Conservation (phyloP, 2,329 filamentous ascomycete genomes). For the Cadophora malorum region DNA sequence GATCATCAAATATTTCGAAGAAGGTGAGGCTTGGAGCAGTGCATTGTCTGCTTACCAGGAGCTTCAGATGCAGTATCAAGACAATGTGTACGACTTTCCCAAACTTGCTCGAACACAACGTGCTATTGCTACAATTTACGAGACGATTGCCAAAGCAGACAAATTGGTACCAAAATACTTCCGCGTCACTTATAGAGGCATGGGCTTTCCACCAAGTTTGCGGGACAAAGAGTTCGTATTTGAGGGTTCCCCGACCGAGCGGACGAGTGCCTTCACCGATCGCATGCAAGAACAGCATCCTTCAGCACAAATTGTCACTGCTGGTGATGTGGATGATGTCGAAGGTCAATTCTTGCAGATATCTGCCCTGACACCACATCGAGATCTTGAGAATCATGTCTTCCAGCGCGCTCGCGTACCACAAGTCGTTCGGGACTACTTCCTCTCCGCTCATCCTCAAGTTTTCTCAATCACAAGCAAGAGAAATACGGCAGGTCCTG, state of each 20-base stretch:
- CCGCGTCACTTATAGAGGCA: constrained; percentile 85
- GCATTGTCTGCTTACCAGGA: constrained; percentile 89
- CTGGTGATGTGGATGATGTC: constrained; percentile 74
- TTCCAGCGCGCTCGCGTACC: constrained; percentile 88
- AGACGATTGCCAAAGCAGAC: constrained; percentile 83
- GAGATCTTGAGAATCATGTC: constrained; percentile 81
- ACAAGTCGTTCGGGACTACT: constrained; percentile 83
- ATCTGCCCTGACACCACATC: constrained; percentile 79
- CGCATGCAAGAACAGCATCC: constrained; percentile 92
- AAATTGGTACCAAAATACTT: constrained; percentile 85
- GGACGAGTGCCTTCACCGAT: constrained; percentile 82
- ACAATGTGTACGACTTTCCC: constrained; percentile 85
- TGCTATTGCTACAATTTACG: constrained; percentile 91
- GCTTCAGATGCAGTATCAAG: constrained; percentile 89
- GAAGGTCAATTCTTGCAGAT: constrained; percentile 92
- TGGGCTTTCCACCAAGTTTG: constrained; percentile 82
- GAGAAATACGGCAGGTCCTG: constrained; percentile 71
- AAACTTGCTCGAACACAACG: constrained; percentile 89
- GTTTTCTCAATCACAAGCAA: constrained; percentile 79
- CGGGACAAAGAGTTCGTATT: constrained; percentile 94
- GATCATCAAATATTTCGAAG: constrained; percentile 94
- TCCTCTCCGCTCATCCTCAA: constrained; percentile 78
- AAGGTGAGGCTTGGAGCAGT: constrained; percentile 91
- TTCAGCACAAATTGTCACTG: constrained; percentile 78
- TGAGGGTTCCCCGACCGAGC: constrained; percentile 79